Evolutionary conservation across 1,284 basidiomycete species (phyloP), one percentile per base, ranked within the genome.

Genomic region (Ganoderma boninense): DNA sequence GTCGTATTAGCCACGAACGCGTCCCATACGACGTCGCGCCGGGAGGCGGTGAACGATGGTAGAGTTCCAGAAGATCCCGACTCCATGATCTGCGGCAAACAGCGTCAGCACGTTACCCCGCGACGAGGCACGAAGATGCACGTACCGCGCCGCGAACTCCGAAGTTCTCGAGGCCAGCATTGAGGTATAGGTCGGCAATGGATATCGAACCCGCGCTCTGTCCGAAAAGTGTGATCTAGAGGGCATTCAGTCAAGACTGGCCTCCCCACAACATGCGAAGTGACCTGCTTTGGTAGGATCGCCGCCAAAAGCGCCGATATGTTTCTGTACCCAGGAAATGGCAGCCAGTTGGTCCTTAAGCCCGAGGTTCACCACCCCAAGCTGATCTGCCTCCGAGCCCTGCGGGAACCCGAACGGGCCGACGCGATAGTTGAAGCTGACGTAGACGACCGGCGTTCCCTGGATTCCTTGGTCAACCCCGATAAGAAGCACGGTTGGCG

Each of bases 371-470:
- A 87, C 79, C 0, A 80, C 79, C 18, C 77, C 76, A n/a, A 76
- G 75, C 11, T 79, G 77, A 6, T 59, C 66, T 76, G 85, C 83
- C 79, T 87, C 86, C 59, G 79, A 72, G 1, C 86, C 87, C 76
- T 85, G 84, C 10, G 86, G 85, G 67, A 86, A 82, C 0, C 87
- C 88, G 16, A 88, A 79, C 4, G 85, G 84, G 0, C 85, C 86
- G 2, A 87, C 73, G 35, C 89, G 84, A 72, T 90, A 90, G 74
- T 89, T 88, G 73, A 89, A 52, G 67, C 83, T 87, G 52, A 90
- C 88, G 63, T 87, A 87, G n/a, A 90, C 81, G 43, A 90, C 74
- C 18, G 86, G 87, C 2, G 85, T 87, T 43, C 84, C 85, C 84
- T 87, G 18, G 54, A 13, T 16, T 23, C 20, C 6, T 29, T 0